Percentiles rank a stretch among this genome's conserved stretches.
phyloP scores from a whole-genome alignment of 2,329 filamentous ascomycete genomes.

The Aspergillus pseudoviridinutans region DNA sequence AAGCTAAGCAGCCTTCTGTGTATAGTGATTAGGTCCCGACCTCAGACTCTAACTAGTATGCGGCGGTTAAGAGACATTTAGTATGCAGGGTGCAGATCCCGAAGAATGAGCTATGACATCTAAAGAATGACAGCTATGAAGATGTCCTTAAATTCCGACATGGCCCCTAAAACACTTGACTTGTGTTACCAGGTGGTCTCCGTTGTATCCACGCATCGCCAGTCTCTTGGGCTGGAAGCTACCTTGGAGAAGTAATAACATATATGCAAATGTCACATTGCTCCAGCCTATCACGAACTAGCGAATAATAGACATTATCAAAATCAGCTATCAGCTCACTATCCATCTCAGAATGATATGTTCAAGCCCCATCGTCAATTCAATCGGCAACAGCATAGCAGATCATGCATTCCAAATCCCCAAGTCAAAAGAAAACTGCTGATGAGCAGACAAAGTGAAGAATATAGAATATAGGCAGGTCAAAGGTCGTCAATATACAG shows the following conservation, averaged over 20 bases:
- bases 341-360: neutral
- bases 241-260: neutral
- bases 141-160: no score
- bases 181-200: no score
- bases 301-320: neutral
- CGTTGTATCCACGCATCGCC: no score
- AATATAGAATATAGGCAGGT: neutral
- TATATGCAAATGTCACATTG: neutral
- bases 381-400: neutral
- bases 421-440: neutral
- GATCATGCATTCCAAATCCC: neutral
- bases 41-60: no score
- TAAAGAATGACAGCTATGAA: no score
- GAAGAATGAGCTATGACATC: no score
- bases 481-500: conserved; percentile 5
- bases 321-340: neutral
- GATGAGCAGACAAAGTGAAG: neutral
- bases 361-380: neutral
- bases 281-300: neutral
- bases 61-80: no score
- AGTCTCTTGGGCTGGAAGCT: neutral
- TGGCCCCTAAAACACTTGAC: no score
- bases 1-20: no score
- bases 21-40: no score
- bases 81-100: no score